These are phyloP conservation scores for Apodospora peruviana DNA, from an alignment of 495 filamentous ascomycete genomes.

Conservation along the genomic window DNA sequence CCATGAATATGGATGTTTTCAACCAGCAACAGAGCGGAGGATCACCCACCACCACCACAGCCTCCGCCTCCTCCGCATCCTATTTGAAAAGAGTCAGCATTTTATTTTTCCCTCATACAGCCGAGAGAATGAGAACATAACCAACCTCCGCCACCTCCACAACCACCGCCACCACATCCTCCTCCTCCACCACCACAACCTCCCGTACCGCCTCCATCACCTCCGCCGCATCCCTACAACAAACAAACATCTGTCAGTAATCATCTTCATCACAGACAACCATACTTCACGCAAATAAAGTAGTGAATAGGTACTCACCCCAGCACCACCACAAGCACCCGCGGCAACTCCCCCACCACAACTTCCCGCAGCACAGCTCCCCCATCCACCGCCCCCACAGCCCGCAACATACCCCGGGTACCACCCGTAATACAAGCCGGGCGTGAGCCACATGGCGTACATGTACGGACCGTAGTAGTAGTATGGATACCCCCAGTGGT, in stretches of 20 bases:
- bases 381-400: slow-evolving; percentile 9
- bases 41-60: too few relatives aligned
- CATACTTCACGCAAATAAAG: background rate
- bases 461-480: slow-evolving; percentile 31
- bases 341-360: slow-evolving; percentile 30
- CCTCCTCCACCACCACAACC: background rate
- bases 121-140: too few relatives aligned
- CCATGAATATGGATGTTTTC: too few relatives aligned
- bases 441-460: slow-evolving; percentile 28
- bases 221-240: slow-evolving; percentile 38
- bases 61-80: too few relatives aligned
- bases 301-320: slow-evolving; percentile 13
- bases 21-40: too few relatives aligned
- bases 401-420: slow-evolving; percentile 33
- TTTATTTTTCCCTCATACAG: too few relatives aligned
- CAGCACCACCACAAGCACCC: slow-evolving; percentile 28
- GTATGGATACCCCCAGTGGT: slow-evolving; percentile 50
- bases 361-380: slow-evolving; percentile 14
- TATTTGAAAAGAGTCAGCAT: too few relatives aligned
- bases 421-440: slow-evolving; percentile 21
- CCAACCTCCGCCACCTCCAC: background rate
- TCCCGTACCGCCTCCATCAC: background rate
- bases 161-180: background rate
- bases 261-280: slow-evolving; percentile 1
- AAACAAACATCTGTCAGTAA: slow-evolving; percentile 19